Conservation (phyloP, 83 land plant species). For the Isoetes engelmannii region DNA sequence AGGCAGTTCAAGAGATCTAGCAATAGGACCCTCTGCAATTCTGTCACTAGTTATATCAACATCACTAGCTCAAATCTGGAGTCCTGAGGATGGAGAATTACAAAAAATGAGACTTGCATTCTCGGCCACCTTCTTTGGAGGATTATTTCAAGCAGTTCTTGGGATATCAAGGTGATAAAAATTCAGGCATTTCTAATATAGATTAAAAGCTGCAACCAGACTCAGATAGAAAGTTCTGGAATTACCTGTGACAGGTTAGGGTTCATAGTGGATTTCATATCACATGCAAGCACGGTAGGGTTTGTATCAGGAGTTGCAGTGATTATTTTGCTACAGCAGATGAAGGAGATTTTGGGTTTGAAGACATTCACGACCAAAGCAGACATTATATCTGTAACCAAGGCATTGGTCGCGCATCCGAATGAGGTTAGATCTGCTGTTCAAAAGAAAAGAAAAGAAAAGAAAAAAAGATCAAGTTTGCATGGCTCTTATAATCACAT, state of each 20-base stretch:
- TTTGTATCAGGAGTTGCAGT: constrained; percentile 2
- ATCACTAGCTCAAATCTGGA: background rate
- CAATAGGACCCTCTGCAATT: constrained; percentile 5
- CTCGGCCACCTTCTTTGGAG: constrained; percentile 5
- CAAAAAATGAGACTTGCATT: constrained; percentile 8
- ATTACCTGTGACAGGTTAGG: background rate
- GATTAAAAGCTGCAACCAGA: background rate
- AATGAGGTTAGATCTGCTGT: background rate
- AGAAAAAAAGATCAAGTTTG: no score
- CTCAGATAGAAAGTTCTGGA: background rate
- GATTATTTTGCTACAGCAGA: background rate
- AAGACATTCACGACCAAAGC: background rate
- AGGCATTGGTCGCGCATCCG: background rate
- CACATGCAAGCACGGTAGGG: constrained; percentile 6
- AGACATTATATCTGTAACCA: background rate
- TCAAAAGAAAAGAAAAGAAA: background rate
- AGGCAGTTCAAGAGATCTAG: constrained; percentile 11
- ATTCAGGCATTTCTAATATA: no score
- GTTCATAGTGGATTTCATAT: background rate
- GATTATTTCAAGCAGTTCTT: constrained; percentile 10
- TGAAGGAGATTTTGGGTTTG: constrained; percentile 3
- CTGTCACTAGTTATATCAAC: background rate
- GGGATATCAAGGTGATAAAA: constrained; percentile 8
- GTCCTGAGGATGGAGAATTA: background rate
- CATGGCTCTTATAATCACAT: no score